A percentile compares a stretch with the other conserved stretches of the same genome.
These are phyloP conservation scores for Hyaloscypha bicolor DNA, from an alignment of 495 filamentous ascomycete species.

Conservation along the genomic window DNA sequence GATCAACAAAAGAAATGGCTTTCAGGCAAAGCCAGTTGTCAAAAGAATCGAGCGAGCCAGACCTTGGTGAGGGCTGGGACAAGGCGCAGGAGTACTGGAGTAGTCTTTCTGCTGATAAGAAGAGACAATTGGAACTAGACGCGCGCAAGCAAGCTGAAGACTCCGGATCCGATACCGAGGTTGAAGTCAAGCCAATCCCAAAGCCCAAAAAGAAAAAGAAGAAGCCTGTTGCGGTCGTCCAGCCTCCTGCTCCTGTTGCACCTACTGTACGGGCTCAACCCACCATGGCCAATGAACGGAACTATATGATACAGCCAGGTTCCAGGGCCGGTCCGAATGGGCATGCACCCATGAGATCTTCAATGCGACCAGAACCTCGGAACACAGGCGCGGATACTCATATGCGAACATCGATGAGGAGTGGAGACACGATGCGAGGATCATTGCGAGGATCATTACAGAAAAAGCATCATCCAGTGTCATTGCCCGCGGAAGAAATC, in stretches of 20 bases:
- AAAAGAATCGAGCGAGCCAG: constrained; percentile 30
- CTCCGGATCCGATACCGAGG: constrained; percentile 46
- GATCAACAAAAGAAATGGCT: constrained; percentile 21
- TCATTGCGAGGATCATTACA: constrained; percentile 30
- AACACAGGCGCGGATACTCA: constrained; percentile 30
- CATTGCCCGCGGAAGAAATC: constrained; percentile 33
- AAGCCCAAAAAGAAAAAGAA: constrained; percentile 47
- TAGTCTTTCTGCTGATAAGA: constrained; percentile 58
- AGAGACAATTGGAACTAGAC: constrained; percentile 57
- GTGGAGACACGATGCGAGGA: constrained; percentile 20
- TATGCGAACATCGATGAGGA: constrained; percentile 42
- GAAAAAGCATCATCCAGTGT: constrained; percentile 28
- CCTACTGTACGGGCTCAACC: constrained; percentile 20
- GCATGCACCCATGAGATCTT: constrained; percentile 40
- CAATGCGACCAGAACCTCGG: constrained; percentile 41
- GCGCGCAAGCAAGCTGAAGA: constrained; percentile 51
- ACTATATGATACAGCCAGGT: constrained; percentile 46
- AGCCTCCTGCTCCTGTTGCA: background rate
- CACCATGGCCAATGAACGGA: constrained; percentile 30
- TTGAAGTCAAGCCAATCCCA: constrained; percentile 33
- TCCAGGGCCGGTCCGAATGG: constrained; percentile 37
- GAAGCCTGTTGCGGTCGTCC: constrained; percentile 17
- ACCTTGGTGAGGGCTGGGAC: constrained; percentile 57
- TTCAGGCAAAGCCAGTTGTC: constrained; percentile 20
- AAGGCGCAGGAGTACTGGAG: constrained; percentile 65